Base-by-base conservation (phyloP, 169 alveolate species). In the Cryptosporidium canis region DNA sequence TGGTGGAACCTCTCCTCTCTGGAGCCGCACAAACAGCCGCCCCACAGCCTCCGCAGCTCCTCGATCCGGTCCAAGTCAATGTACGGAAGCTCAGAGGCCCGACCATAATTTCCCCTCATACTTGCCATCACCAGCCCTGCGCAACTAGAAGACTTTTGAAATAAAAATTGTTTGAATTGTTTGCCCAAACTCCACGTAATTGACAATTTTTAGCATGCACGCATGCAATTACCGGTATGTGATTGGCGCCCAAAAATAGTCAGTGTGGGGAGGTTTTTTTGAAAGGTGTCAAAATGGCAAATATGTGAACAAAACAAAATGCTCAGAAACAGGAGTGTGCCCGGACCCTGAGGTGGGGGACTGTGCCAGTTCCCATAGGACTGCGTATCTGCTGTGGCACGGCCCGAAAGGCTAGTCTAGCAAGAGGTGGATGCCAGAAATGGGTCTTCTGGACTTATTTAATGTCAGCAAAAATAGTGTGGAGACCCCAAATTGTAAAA, bases 401-500 rank as follows among this genome's bases (percentile, higher is more conserved):
- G 64, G 64, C 35, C 24, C 0, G 18, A 7, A 0, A 11, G 9
- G 24, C 14, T 11, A 53, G 64, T 53, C 24, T 53, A 21, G 9
- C 24, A 31, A 7, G 9, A 53, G 9, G 7, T 21, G 24, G 24
- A 53, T 5, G 24, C 64, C 14, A 53, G 35, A 53, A 53, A 53
- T 0, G 18, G 18, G 7, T 35, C 3, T 51, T 51, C 18, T n/a
- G 8, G 9, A 51, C 9, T 18, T 27, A 14, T n/a, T 8, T 21
- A 44, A 67, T 67, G 83, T 67, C 83, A 67, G 27, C 63, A 67
- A 67, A 67, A 24, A 47, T 27, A 45, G 83, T 67, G 83, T 43
- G 65, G 65, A 31, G 16, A 43, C 11, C 24, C 6, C 29, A 1
- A 31, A 41, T 3, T 51, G 56, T 45, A 45, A 67, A 67, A 66